These are phyloP conservation scores for Fusarium brevicatenulatum DNA, from an alignment of 2,329 filamentous ascomycete species.

Conservation along the genomic window DNA sequence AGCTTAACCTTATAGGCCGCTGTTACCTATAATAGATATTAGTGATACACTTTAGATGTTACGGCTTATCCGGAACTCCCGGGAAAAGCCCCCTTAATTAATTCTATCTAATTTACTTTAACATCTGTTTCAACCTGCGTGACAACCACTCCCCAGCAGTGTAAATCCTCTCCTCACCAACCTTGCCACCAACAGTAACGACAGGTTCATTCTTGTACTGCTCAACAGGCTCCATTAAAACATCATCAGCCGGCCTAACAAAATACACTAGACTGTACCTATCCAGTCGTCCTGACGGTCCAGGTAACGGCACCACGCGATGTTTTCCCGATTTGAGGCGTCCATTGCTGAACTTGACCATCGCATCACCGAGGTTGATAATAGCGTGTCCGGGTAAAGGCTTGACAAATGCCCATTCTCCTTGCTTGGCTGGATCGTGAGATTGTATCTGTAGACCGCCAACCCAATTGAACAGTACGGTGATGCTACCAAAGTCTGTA, in stretches of 20 bases:
- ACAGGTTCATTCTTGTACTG: background rate
- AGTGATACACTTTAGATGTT: no score
- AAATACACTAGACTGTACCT: background rate
- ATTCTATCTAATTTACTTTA: background rate
- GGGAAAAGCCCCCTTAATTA: no score
- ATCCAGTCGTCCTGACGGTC: accelerated
- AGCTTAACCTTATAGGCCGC: no score
- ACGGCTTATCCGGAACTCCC: no score
- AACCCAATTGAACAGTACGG: background rate
- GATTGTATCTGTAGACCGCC: background rate
- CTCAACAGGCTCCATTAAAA: background rate
- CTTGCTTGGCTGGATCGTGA: accelerated
- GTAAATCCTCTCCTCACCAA: background rate
- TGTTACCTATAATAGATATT: no score
- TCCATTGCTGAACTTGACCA: background rate
- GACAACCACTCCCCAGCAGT: background rate
- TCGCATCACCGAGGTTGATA: background rate
- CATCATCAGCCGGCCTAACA: background rate
- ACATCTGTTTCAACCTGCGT: background rate
- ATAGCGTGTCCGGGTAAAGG: background rate
- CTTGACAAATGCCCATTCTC: background rate
- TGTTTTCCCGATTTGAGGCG: background rate
- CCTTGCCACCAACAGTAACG: background rate
- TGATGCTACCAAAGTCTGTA: background rate
- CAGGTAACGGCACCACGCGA: background rate